phyloP scores from a whole-genome alignment of 345 rosid genomes.

The Erodium maritimum region DNA sequence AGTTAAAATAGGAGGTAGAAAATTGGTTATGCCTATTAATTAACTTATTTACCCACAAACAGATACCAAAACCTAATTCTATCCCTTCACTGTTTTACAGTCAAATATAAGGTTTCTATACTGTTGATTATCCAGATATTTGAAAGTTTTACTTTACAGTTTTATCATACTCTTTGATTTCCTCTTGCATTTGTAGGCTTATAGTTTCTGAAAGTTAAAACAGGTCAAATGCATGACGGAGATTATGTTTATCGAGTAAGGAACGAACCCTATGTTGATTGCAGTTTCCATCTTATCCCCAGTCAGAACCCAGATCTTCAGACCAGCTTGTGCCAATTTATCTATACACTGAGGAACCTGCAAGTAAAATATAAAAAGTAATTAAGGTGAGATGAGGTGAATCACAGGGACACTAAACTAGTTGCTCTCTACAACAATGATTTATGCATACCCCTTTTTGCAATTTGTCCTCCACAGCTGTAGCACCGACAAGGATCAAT shows the following conservation, averaged over 20 bases:
- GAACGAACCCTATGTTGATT: slow-evolving; percentile 87
- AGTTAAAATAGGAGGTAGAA: slow-evolving; percentile 1
- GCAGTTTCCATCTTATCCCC: slow-evolving; percentile 99
- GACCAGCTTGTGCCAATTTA: slow-evolving; percentile 99
- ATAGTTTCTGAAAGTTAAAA: not conserved
- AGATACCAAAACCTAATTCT: not conserved
- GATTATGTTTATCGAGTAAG: slow-evolving; percentile 2
- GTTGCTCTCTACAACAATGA: slow-evolving; percentile 10
- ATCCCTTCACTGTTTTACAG: not conserved
- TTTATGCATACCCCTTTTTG: slow-evolving; percentile 73
- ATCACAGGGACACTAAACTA: slow-evolving; percentile 3
- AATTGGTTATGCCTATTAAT: not conserved
- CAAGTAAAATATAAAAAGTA: slow-evolving; percentile 10
- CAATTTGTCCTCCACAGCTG: slow-evolving; percentile 98
- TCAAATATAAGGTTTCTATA: not conserved
- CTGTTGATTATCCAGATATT: no score
- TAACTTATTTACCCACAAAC: not conserved
- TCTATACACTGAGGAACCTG: slow-evolving; percentile 99
- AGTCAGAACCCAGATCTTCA: slow-evolving; percentile 94
- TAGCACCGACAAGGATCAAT: slow-evolving; percentile 83
- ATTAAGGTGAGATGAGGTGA: slow-evolving; percentile 14
- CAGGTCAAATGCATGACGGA: slow-evolving; percentile 8
- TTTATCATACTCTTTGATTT: no score
- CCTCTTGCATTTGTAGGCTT: not conserved
- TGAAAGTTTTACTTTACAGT: no score